Evolutionary conservation across 176 grass and related monocot genomes (phyloP).

Genomic region (Bromus sterilis): DNA sequence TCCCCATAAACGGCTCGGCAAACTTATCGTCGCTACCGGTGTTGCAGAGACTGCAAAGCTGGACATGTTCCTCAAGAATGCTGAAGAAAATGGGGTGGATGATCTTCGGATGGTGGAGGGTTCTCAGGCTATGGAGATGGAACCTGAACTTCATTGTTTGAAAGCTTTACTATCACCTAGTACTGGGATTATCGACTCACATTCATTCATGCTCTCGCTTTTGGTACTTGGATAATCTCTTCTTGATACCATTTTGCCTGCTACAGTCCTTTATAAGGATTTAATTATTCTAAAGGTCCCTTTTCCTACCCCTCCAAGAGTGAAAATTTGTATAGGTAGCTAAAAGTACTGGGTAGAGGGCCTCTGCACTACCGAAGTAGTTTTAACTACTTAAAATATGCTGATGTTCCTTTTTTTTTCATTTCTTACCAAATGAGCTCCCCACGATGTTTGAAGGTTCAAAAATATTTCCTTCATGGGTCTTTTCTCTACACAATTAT

Average conservation of each 20-base stretch:
- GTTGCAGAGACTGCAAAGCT: constrained; percentile 60
- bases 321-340: neutral
- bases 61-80: constrained; percentile 51
- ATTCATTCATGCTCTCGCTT: constrained; percentile 88
- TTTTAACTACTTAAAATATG: neutral
- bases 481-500: neutral
- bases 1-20: constrained; percentile 67
- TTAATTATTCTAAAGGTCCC: neutral
- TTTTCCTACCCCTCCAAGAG: neutral
- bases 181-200: constrained; percentile 87
- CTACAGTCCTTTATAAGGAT: neutral
- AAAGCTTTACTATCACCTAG: constrained; percentile 80
- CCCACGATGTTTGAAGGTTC: neutral
- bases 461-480: neutral
- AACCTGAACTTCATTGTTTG: constrained; percentile 77
- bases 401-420: neutral
- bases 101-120: constrained; percentile 75
- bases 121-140: constrained; percentile 69
- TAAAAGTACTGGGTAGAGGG: neutral
- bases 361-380: neutral
- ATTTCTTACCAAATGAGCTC: neutral
- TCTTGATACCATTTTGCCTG: neutral
- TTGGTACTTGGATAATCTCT: constrained; percentile 39
- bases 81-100: constrained; percentile 57
- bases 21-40: constrained; percentile 85